Evolutionary conservation across 352 stramenopile genomes (phyloP).

Genomic region (Phytophthora pisi): DNA sequence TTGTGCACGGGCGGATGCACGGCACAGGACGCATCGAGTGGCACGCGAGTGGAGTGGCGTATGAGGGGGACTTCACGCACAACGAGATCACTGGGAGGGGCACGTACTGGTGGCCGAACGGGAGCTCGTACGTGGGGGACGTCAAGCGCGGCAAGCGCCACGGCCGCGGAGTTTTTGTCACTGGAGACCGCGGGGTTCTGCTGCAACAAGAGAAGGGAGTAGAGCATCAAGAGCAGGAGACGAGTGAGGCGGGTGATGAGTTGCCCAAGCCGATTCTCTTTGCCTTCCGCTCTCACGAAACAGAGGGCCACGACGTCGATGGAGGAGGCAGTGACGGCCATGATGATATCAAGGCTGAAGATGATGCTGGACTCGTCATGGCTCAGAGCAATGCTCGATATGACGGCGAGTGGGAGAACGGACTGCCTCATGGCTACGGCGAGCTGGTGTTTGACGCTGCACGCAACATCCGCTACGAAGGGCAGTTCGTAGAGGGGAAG

Average conservation of each 20-base stretch:
- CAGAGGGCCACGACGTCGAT: slow-evolving; percentile 6
- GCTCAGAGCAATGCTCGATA: slow-evolving; percentile 68
- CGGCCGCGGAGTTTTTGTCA: slow-evolving; percentile 70
- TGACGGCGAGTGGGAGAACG: slow-evolving; percentile 79
- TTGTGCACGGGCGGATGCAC: slow-evolving; percentile 75
- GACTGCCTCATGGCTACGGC: slow-evolving; percentile 71
- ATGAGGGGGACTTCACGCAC: slow-evolving; percentile 73
- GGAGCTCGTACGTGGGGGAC: slow-evolving; percentile 78
- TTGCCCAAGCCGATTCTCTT: slow-evolving; percentile 35
- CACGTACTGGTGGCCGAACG: slow-evolving; percentile 81
- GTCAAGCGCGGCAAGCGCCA: slow-evolving; percentile 74
- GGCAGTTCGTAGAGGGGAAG: slow-evolving; percentile 51
- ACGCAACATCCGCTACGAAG: slow-evolving; percentile 65
- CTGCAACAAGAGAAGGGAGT: slow-evolving; percentile 2
- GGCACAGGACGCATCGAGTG: slow-evolving; percentile 73
- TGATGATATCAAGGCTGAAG: slow-evolving; percentile 1
- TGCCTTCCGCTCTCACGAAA: slow-evolving; percentile 23
- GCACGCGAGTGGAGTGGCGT: slow-evolving; percentile 52
- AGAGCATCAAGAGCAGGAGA: not conserved
- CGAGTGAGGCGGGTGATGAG: not conserved
- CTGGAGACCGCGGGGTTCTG: slow-evolving; percentile 37
- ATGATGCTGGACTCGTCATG: slow-evolving; percentile 12
- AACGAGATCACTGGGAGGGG: slow-evolving; percentile 76
- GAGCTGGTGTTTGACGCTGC: slow-evolving; percentile 73
- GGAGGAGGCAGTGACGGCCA: not conserved